Evolutionary conservation across 1,284 basidiomycete genomes (phyloP), one percentile per base, ranked within the genome.

Genomic region (Microbotryum lychnidis-dioicae): DNA sequence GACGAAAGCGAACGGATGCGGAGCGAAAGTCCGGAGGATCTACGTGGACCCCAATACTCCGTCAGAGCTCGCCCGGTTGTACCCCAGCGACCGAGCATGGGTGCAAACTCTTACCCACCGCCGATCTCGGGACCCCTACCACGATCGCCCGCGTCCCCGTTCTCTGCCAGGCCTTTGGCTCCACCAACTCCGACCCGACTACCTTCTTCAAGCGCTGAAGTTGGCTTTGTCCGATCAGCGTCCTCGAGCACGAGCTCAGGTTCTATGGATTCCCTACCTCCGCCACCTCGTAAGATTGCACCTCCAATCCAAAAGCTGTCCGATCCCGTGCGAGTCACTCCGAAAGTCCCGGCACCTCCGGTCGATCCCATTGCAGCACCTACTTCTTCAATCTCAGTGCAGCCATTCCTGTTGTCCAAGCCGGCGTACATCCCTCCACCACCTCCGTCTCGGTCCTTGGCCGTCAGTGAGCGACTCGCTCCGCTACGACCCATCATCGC

Each of bases 371-470:
- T 52, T 18, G 33, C 37, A 3, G 56, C 27, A 20, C 20, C 4
- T 14, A 12, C 12, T 37, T 50, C 14, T 20, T 25, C 12, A 44
- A 23, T 2, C n/a, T 54, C 14, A 25, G 25, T 6, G 46, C 51
- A 0, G 20, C 49, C 1, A 31, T 50, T 18, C 49, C 54, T 9
- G 50, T 47, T 20, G 25, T 57, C 8, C 16, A 33, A 5, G 37
- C 53, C 37, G 18, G 20, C 59, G 1, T 69, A 66, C 33, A 37
- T 66, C 6, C 67, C 67, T 12, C 67, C 67, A 6, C 67, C 67
- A 1, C 67, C 67, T 27, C 67, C 65, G 1, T 54, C 62, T 8
- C 64, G 67, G 6, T 31, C 53, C 1, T 50, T 60, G 8, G 31
- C 57, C 8, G 49, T 63, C 1, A 42, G 54, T 14, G 64, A 61